Base-by-base conservation (phyloP, 2,329 filamentous ascomycete genomes). In the Tothia fuscella region DNA sequence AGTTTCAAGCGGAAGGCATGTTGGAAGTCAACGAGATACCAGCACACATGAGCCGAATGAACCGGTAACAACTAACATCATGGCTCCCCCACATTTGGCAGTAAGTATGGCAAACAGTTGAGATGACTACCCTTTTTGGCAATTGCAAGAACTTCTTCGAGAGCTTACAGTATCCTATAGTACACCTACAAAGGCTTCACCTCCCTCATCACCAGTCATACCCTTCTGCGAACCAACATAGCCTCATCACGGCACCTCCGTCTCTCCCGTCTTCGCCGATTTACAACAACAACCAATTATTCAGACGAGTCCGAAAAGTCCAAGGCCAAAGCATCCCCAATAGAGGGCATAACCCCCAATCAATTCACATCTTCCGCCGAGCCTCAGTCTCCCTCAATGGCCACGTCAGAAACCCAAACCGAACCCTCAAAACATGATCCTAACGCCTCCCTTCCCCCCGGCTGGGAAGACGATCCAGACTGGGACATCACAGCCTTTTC, bases 391-490 rank as follows among this genome's bases (percentile, higher is more conserved):
- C n/a, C n/a, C n/a, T n/a, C n/a, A n/a, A n/a, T n/a, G 19, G 35
- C 14, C 16, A 24, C 14, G 14, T 17, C 41, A 5, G 41, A 34
- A 6, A 17, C 19, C 9, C 31, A 38, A 16, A 22, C 40, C 4
- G 32, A 42, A 2, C 30, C 37, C 21, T 6, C 24, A 30, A 9
- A 2, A 3, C 24, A 29, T 12, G 17, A 21, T 9, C 38, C 33
- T 24, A 38, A 43, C 13, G 17, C 31, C 13, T 41, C 46, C 10
- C 31, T 43, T 21, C 46, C 44, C 14, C 41, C 40, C 10, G 36
- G 80, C 53, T 89, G 83, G 84, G 83, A 91, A 53, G 77, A 84
- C 43, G 76, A 83, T 49, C 75, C 78, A 12, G 72, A 85, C 49
- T 75, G 78, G 46, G 70, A 76, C 47, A 82, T 88, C 52, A 76